Evolutionary conservation across 2,329 filamentous ascomycete genomes (phyloP).

Genomic region (Aspergillus ibericus): DNA sequence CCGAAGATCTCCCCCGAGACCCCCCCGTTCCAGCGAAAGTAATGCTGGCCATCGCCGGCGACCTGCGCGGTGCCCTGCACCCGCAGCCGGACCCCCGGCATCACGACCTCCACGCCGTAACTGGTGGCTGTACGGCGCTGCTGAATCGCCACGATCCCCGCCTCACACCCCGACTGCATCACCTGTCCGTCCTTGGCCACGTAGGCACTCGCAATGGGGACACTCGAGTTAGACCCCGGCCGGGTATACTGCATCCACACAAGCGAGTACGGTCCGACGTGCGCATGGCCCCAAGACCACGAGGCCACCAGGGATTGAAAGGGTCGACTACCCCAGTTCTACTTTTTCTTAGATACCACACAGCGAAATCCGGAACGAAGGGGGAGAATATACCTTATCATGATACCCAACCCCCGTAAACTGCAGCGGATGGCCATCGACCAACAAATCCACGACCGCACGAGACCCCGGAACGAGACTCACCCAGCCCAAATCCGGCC

Average conservation of each 20-base stretch:
- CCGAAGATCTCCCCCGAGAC: conserved; percentile 12
- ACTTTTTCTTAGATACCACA: neutral
- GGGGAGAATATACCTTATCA: conserved; percentile 40
- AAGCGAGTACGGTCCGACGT: conserved; percentile 44
- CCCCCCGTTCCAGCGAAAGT: conserved; percentile 26
- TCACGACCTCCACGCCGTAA: conserved; percentile 14
- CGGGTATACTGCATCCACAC: conserved; percentile 46
- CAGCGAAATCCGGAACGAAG: neutral
- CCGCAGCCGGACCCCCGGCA: conserved; percentile 12
- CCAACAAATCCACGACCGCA: conserved; percentile 30
- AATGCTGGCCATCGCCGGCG: conserved; percentile 15
- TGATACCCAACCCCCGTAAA: conserved; percentile 47
- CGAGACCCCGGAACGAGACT: conserved; percentile 39
- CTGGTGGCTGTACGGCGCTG: conserved; percentile 5
- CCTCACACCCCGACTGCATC: conserved; percentile 28
- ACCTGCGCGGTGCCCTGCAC: conserved; percentile 11
- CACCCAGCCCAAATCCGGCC: conserved; percentile 36
- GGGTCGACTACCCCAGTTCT: conserved; percentile 47
- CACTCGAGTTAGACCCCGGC: conserved; percentile 17
- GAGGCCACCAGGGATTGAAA: conserved; percentile 22
- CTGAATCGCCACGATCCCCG: conserved; percentile 12
- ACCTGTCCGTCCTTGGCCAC: conserved; percentile 31
- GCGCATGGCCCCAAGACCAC: conserved; percentile 50
- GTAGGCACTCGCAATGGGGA: conserved; percentile 28
- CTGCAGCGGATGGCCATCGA: conserved; percentile 30